These are phyloP conservation scores for Calonectria hawksworthii DNA, from an alignment of 2,329 filamentous ascomycete species.

Conservation along the genomic window DNA sequence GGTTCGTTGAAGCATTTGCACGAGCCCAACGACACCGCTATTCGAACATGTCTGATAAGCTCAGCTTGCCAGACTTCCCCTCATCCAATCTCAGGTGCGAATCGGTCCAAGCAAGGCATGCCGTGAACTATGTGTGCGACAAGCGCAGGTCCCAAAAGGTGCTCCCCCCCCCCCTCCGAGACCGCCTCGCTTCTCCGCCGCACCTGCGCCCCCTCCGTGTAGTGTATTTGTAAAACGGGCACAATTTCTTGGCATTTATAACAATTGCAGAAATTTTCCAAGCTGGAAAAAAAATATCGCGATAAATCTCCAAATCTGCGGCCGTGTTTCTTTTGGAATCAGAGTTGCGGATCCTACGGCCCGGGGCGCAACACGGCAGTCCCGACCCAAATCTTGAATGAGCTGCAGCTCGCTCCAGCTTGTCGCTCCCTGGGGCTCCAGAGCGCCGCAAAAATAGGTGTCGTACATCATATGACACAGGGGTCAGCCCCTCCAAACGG, in stretches of 20 bases:
- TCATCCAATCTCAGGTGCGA: neutral
- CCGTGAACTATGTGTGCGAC: neutral
- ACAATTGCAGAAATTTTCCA: neutral
- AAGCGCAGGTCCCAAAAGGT: neutral
- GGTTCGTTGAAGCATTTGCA: neutral
- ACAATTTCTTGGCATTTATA: neutral
- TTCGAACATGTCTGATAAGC: neutral
- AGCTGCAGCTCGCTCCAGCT: neutral
- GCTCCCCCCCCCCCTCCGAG: neutral
- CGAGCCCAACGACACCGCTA: constrained; percentile 4
- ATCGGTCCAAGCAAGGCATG: neutral
- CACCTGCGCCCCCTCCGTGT: neutral
- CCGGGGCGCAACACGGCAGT: neutral
- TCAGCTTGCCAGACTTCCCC: neutral
- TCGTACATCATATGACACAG: neutral
- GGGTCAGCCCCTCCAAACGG: neutral
- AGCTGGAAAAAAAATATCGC: neutral
- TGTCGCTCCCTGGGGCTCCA: neutral
- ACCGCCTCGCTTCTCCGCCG: neutral
- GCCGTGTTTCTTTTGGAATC: neutral
- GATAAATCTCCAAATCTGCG: neutral
- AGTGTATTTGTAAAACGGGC: neutral
- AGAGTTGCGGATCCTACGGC: constrained; percentile 13
- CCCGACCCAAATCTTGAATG: constrained; percentile 3
- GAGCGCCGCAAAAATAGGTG: neutral